Conservation (phyloP, 306 rosid genomes). For the Prunus mume region DNA sequence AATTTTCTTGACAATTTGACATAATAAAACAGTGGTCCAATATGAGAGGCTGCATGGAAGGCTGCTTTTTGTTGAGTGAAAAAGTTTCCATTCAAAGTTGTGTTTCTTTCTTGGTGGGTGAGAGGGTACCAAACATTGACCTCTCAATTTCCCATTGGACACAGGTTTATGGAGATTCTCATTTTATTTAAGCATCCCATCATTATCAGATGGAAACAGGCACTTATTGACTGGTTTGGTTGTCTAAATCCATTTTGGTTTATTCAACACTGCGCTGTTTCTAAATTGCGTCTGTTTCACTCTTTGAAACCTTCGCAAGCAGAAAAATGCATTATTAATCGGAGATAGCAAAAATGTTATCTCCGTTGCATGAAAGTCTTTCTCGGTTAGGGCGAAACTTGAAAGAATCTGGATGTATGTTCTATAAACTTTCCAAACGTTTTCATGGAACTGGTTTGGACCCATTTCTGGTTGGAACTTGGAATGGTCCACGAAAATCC, state of each 20-base stretch:
- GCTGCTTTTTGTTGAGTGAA: constrained; percentile 1
- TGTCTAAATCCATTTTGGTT: constrained; percentile 24
- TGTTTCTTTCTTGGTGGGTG: constrained; percentile 22
- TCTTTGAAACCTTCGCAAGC: too few relatives aligned
- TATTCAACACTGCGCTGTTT: constrained; percentile 18
- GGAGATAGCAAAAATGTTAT: too few relatives aligned
- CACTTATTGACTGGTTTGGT: constrained; percentile 18
- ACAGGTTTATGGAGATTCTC: constrained; percentile 12
- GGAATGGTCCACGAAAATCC: constrained; percentile 5
- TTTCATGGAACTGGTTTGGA: not conserved
- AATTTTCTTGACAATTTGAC: constrained; percentile 1
- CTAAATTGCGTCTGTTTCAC: constrained; percentile 13
- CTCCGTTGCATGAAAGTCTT: rapidly evolving
- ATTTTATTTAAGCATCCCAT: constrained; percentile 4
- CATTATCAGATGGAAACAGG: constrained; percentile 38
- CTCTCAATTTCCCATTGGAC: constrained; percentile 26
- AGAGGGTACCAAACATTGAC: constrained; percentile 36
- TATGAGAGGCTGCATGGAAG: constrained; percentile 29
- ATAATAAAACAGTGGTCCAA: not conserved
- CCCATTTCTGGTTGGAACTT: constrained; percentile 3
- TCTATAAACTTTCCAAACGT: not conserved
- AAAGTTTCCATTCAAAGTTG: constrained; percentile 3
- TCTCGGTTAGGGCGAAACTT: not conserved
- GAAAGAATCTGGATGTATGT: not conserved
- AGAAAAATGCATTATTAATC: too few relatives aligned